phyloP scores from a whole-genome alignment of 2,329 filamentous ascomycete genomes.

The Orbilia oligospora region DNA sequence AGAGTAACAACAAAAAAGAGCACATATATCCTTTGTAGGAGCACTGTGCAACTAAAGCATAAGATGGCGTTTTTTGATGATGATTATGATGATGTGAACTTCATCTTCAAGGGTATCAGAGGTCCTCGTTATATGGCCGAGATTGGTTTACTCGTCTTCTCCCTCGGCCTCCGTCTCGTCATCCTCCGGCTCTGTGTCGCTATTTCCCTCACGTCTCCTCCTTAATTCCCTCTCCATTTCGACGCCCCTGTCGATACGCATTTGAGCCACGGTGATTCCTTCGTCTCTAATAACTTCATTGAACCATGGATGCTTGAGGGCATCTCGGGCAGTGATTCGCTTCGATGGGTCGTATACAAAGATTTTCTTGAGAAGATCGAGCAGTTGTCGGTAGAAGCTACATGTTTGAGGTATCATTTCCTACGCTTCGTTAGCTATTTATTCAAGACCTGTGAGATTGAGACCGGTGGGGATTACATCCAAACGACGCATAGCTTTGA shows the following conservation, averaged over 20 bases:
- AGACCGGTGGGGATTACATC: conserved; percentile 68
- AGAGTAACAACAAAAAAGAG: conserved; percentile 35
- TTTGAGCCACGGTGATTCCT: conserved; percentile 78
- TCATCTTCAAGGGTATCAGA: neutral
- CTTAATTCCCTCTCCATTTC: conserved; percentile 59
- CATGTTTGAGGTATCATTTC: conserved; percentile 75
- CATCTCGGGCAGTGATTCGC: conserved; percentile 77
- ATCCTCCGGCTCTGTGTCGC: conserved; percentile 57
- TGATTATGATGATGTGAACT: conserved; percentile 8
- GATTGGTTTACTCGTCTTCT: conserved; percentile 38
- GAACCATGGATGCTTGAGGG: conserved; percentile 78
- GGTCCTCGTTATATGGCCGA: neutral
- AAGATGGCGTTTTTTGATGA: conserved; percentile 13
- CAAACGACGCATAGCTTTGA: conserved; percentile 80
- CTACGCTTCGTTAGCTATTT: conserved; percentile 67
- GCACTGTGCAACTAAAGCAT: neutral
- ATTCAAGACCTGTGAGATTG: no score
- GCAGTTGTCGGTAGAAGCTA: conserved; percentile 75
- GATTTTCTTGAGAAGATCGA: conserved; percentile 77
- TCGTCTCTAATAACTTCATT: conserved; percentile 77
- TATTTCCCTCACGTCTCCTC: conserved; percentile 56
- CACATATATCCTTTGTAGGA: conserved; percentile 14
- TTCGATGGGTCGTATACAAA: conserved; percentile 78
- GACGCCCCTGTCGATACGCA: conserved; percentile 70
- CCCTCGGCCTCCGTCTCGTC: conserved; percentile 55